Conservation (phyloP, 805 yeast species). For the Scheffersomyces coipomensis region DNA sequence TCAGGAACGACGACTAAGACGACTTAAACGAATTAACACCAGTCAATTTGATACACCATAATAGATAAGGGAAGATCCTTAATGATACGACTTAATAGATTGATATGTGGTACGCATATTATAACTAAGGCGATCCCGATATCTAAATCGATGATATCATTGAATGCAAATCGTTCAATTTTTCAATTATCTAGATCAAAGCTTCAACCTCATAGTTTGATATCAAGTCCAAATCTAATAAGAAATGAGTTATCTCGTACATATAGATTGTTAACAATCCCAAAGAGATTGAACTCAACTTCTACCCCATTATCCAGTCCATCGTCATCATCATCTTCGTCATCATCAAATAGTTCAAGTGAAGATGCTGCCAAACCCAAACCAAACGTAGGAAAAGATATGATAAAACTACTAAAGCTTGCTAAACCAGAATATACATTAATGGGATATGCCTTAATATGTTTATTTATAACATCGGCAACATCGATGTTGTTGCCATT, state of each 20-base stretch:
- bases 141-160: too few species aligned
- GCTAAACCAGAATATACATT: constrained; percentile 53
- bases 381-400: constrained; percentile 13
- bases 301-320: background rate
- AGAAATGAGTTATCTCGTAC: background rate
- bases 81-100: too few species aligned
- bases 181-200: too few species aligned
- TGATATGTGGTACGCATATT: too few species aligned
- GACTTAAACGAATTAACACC: too few species aligned
- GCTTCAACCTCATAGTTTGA: too few species aligned
- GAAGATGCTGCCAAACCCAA: background rate
- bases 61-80: too few species aligned
- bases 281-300: background rate
- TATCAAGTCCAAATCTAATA: background rate
- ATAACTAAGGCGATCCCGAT: too few species aligned
- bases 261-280: background rate
- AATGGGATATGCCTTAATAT: constrained; percentile 52
- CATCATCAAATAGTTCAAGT: too few species aligned
- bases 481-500: constrained; percentile 81
- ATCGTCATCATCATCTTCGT: background rate
- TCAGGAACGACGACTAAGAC: too few species aligned
- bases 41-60: too few species aligned
- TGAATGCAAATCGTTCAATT: too few species aligned
- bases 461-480: constrained; percentile 69
- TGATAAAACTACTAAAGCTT: constrained; percentile 19